Percentiles rank a stretch among this genome's conserved stretches.
Conservation (phyloP, 2,329 filamentous ascomycete species). For the Eurotiales sp. region DNA sequence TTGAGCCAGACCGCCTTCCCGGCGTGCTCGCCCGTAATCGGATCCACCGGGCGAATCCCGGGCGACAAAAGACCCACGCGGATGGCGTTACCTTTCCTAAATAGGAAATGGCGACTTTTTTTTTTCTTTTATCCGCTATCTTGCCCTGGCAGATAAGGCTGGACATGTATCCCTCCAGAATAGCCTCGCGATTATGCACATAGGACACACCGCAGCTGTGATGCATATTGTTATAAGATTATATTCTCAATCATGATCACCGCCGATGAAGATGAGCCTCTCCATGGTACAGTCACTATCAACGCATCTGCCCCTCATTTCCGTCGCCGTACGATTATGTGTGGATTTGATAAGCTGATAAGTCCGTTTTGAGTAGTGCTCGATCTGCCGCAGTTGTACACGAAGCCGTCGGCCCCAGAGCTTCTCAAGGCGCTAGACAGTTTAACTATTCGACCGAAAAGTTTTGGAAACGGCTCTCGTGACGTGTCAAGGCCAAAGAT, state of each 20-base stretch:
- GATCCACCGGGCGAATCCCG: slow-evolving; percentile 12
- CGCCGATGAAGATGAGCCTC: slow-evolving; percentile 32
- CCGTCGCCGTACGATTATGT: slow-evolving; percentile 19
- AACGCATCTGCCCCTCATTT: slow-evolving; percentile 15
- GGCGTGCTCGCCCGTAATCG: not conserved
- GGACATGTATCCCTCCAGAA: not conserved
- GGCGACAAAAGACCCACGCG: slow-evolving; percentile 13
- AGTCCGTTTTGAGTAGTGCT: slow-evolving; percentile 48
- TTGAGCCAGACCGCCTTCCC: slow-evolving; percentile 7
- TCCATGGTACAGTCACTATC: slow-evolving; percentile 31
- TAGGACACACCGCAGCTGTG: not conserved
- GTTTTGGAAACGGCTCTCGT: slow-evolving; percentile 29
- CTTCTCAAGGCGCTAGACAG: slow-evolving; percentile 64
- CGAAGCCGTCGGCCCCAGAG: slow-evolving; percentile 63
- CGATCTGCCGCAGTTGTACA: slow-evolving; percentile 80
- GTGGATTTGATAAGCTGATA: slow-evolving; percentile 26
- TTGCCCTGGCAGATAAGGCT: slow-evolving; percentile 5
- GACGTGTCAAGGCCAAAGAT: slow-evolving; percentile 31
- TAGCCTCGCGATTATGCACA: not conserved
- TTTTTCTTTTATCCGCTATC: slow-evolving; percentile 10
- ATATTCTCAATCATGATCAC: slow-evolving; percentile 28
- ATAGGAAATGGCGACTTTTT: slow-evolving; percentile 18
- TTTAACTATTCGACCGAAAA: slow-evolving; percentile 62
- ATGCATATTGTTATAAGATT: not conserved
- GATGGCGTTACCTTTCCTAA: slow-evolving; percentile 14